A percentile compares a stretch with the other conserved stretches of the same genome.
phyloP scores from a whole-genome alignment of 164 flowering plant species.

The Cinnamomum micranthum region DNA sequence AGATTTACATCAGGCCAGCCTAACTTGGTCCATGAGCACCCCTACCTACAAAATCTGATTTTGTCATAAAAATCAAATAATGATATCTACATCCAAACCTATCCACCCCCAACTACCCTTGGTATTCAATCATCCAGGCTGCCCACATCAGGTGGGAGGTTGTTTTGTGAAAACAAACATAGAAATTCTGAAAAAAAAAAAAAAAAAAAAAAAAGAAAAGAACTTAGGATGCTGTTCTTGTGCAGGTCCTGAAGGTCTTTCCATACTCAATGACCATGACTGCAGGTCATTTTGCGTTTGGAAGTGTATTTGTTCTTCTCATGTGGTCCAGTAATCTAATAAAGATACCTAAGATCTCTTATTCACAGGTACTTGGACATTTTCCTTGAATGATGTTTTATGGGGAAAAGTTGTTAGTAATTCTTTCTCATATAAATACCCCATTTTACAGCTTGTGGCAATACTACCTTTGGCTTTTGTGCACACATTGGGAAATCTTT shows the following conservation, averaged over 20 bases:
- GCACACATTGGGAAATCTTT: conserved; percentile 86
- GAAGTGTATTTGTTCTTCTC: conserved; percentile 46
- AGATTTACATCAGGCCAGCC: no score
- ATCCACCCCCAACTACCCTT: neutral
- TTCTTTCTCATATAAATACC: neutral
- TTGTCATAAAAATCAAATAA: neutral
- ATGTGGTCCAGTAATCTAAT: conserved; percentile 73
- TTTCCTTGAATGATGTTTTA: neutral
- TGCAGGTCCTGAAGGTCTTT: conserved; percentile 69
- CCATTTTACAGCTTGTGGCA: conserved; percentile 53
- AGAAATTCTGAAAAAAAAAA: neutral
- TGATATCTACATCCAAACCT: neutral
- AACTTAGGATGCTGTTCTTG: neutral
- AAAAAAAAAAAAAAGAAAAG: no score
- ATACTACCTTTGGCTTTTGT: conserved; percentile 86
- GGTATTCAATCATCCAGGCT: no score
- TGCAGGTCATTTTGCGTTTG: conserved; percentile 56
- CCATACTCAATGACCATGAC: conserved; percentile 67
- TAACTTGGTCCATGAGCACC: no score
- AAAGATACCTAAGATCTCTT: conserved; percentile 53
- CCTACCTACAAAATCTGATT: no score
- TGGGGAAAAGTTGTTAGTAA: neutral
- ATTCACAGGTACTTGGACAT: conserved; percentile 48
- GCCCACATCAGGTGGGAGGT: no score
- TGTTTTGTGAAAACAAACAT: no score